Evolutionary conservation across 257 asterid genomes (phyloP).

Genomic region (Ligustrum vulgare): DNA sequence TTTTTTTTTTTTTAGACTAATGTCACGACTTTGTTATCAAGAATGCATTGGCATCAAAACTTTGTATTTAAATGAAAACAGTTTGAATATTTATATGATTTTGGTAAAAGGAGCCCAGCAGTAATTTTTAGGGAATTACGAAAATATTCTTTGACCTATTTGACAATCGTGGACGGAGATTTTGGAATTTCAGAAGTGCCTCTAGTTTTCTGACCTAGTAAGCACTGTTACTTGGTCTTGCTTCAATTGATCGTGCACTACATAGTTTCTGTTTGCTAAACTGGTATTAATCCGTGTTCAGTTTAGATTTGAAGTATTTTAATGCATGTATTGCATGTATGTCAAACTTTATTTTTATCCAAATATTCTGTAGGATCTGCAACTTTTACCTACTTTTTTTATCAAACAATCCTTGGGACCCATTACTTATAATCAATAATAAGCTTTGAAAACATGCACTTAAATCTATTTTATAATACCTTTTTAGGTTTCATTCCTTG

Average conservation of each 20-base stretch:
- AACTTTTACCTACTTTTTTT: too few relatives aligned
- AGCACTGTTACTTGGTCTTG: not conserved
- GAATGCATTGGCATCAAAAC: not conserved
- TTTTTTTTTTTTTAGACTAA: not conserved
- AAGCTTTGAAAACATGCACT: too few relatives aligned
- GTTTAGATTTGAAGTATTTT: not conserved
- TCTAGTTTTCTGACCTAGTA: not conserved
- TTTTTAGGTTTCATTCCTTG: conserved; percentile 77
- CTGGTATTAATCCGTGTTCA: not conserved
- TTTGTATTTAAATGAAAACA: not conserved
- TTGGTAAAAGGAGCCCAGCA: not conserved
- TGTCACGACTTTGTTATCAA: not conserved
- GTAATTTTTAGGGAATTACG: not conserved
- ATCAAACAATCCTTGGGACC: too few relatives aligned
- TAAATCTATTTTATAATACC: not conserved
- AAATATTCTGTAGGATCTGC: too few relatives aligned
- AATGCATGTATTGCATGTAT: not conserved
- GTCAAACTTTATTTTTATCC: too few relatives aligned
- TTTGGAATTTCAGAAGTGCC: not conserved
- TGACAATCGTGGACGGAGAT: not conserved
- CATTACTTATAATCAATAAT: too few relatives aligned
- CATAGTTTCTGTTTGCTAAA: too few relatives aligned
- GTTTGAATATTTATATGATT: not conserved
- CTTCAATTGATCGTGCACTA: not conserved
- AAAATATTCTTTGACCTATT: not conserved